Evolutionary conservation across 2,329 filamentous ascomycete genomes (phyloP).

Genomic region (Neocatenulostroma microsporum): DNA sequence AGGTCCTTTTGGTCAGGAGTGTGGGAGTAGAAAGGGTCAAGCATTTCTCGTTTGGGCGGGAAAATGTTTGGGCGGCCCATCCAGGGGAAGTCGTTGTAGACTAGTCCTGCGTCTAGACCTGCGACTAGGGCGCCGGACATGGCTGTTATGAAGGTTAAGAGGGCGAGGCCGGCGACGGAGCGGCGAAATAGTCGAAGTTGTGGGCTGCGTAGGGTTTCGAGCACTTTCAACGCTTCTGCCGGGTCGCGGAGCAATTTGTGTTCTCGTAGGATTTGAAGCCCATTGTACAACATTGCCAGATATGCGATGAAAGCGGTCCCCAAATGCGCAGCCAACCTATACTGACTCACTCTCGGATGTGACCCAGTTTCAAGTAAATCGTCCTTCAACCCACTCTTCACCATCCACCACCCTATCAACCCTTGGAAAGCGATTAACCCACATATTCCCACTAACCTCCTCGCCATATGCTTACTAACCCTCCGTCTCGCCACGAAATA

Average conservation of each 20-base stretch:
- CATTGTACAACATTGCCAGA: slow-evolving; percentile 86
- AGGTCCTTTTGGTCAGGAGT: slow-evolving; percentile 70
- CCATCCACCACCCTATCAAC: slow-evolving; percentile 99
- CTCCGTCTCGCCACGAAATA: slow-evolving; percentile 79
- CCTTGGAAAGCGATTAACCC: slow-evolving; percentile 90
- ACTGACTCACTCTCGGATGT: slow-evolving; percentile 89
- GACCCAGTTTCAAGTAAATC: slow-evolving; percentile 87
- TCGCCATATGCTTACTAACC: slow-evolving; percentile 70
- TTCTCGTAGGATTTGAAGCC: slow-evolving; percentile 73
- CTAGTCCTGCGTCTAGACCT: slow-evolving; percentile 88
- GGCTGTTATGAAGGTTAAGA: slow-evolving; percentile 77
- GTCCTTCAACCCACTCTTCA: slow-evolving; percentile 90
- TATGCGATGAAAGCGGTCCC: slow-evolving; percentile 90
- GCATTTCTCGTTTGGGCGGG: slow-evolving; percentile 75
- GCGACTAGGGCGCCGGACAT: slow-evolving; percentile 93
- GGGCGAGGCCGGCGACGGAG: slow-evolving; percentile 61
- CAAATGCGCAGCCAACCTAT: slow-evolving; percentile 81
- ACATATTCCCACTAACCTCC: slow-evolving; percentile 73
- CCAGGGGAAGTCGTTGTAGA: slow-evolving; percentile 97
- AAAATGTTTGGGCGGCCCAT: slow-evolving; percentile 84
- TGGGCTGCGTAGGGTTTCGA: slow-evolving; percentile 58
- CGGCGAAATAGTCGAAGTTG: slow-evolving; percentile 66
- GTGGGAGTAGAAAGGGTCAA: slow-evolving; percentile 77
- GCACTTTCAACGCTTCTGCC: slow-evolving; percentile 45
- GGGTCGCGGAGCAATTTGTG: slow-evolving; percentile 62